These are phyloP conservation scores for Pterula multifida DNA, from an alignment of 1,284 basidiomycete genomes.

Conservation along the genomic window DNA sequence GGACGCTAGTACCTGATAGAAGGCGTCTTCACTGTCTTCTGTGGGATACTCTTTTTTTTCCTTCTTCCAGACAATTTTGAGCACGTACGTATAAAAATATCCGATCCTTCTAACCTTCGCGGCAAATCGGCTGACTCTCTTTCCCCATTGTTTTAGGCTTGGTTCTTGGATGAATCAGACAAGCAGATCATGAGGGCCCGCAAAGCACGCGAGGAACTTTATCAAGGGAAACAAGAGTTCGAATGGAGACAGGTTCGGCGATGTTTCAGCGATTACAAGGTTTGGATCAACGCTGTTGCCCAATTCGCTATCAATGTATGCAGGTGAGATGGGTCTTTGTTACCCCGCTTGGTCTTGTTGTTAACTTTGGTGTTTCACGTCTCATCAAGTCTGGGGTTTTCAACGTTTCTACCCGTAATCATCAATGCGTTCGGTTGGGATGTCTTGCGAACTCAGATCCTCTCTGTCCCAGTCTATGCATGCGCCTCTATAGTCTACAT, in stretches of 20 bases:
- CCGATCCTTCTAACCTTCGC: not conserved
- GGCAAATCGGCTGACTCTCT: not conserved
- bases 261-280: not conserved
- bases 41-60: slow-evolving; percentile 1
- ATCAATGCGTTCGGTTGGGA: not conserved
- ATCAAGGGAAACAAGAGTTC: slow-evolving; percentile 19
- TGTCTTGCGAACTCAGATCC: not conserved
- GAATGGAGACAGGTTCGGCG: not conserved
- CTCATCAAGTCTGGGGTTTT: not conserved
- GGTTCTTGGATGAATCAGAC: not conserved
- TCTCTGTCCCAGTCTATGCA: not conserved
- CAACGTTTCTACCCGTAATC: not conserved
- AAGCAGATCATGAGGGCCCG: slow-evolving; percentile 1
- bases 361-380: not conserved
- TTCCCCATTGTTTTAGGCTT: not conserved
- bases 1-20: not conserved
- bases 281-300: not conserved
- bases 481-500: slow-evolving; percentile 1
- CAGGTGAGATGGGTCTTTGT: not conserved
- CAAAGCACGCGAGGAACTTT: not conserved
- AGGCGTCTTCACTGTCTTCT: slow-evolving; percentile 1
- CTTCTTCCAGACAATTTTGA: not conserved
- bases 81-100: not conserved
- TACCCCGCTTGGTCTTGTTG: not conserved
- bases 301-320: slow-evolving; percentile 1